phyloP scores from a whole-genome alignment of 371 early-diverging fungal species.

The Circinella minor region DNA sequence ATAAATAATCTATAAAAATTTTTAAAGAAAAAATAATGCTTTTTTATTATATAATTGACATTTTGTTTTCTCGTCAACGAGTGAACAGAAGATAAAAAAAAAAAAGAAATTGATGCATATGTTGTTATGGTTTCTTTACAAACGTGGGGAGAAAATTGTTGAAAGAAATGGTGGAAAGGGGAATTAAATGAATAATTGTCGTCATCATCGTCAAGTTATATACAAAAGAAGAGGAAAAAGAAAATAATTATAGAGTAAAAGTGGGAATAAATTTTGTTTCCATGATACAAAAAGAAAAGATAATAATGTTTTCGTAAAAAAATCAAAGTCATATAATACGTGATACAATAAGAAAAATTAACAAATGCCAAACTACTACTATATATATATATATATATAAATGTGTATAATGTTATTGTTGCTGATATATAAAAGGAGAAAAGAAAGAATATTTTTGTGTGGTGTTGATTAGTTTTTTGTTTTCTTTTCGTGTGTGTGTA shows the following conservation, averaged over 20 bases:
- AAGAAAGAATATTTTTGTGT: too few relatives aligned
- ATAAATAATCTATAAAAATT: too few relatives aligned
- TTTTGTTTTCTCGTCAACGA: too few relatives aligned
- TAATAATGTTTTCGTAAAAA: neutral
- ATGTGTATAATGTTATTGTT: neutral
- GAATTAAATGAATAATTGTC: neutral
- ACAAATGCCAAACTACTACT: constrained; percentile 1
- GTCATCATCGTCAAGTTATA: constrained; percentile 8
- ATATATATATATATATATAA: neutral
- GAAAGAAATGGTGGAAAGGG: neutral
- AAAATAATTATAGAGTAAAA: neutral
- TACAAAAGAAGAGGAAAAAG: neutral
- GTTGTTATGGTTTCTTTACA: neutral
- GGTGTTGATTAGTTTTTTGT: too few relatives aligned
- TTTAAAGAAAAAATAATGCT: neutral
- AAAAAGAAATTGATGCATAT: neutral
- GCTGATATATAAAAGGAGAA: too few relatives aligned
- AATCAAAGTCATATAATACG: neutral
- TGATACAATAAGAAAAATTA: neutral
- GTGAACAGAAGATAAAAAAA: too few relatives aligned
- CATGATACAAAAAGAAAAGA: neutral
- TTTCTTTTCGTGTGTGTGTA: too few relatives aligned
- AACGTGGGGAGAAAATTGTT: neutral
- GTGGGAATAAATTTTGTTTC: neutral
- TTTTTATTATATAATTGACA: neutral